Evolutionary conservation across 2,329 filamentous ascomycete genomes (phyloP), one percentile per base, ranked within the genome.

Genomic region (Fusarium sacchari): DNA sequence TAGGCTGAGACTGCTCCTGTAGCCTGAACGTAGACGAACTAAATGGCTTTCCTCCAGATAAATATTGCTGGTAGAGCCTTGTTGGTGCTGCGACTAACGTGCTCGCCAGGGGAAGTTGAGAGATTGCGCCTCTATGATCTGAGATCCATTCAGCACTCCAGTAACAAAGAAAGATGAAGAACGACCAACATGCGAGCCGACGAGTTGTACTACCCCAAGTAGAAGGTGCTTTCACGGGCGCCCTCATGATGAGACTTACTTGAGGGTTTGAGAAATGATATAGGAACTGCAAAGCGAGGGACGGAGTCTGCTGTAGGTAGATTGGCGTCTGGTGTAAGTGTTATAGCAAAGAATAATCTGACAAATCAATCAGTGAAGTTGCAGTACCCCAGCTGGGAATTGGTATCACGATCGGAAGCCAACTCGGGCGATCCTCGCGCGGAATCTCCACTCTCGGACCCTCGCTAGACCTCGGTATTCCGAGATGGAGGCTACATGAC

Each of bases 131-230:
- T 3, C 56, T 61, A 36, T 57, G 55, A 68, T 64, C 76, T 77
- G 72, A 56, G 34, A 74, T 60, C 60, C 62, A 64, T 60, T 77
- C 64, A 77, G 74, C 71, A 68, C 60, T 56, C 56, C 60, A 64
- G 65, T 67, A 73, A 28, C 69, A 67, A 37, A 69, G 15, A 3
- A 73, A 52, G 44, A 75, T 55, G 28, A 76, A 77, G 60, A 59
- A 52, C 42, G 40, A 78, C 76, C 56, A 78, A 77, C 76, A 70
- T 69, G 72, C 44, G 43, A 65, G 44, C 56, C 63, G 72, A 30
- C 64, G 72, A 62, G 55, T 34, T 44, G 74, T 58, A 15, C 43
- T 22, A 32, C 22, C 6, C 64, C 64, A 58, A 20, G 73, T 53
- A 9, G 63, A 43, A 20, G 67, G 44, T 14, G 44, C 22, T 65